Percentiles rank a stretch among this genome's conserved stretches.
These are phyloP conservation scores for Juglanconis oblonga DNA, from an alignment of 2,329 filamentous ascomycete species.

Conservation along the genomic window DNA sequence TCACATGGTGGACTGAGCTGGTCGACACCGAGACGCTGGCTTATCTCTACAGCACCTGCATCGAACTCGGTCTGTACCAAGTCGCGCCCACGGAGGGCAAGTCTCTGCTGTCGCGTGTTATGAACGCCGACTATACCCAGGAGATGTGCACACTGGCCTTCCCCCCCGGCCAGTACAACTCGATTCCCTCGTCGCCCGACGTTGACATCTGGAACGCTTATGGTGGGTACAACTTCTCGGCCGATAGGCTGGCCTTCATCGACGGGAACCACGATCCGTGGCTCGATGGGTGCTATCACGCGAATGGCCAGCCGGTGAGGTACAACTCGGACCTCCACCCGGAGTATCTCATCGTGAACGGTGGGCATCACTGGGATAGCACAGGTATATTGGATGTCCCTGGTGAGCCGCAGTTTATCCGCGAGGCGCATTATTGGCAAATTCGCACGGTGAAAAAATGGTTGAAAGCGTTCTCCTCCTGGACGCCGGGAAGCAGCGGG, in stretches of 20 bases:
- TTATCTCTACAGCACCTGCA: constrained; percentile 49
- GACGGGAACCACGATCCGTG: constrained; percentile 52
- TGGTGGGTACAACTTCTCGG: constrained; percentile 43
- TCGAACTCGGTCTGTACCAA: constrained; percentile 48
- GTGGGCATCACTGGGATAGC: constrained; percentile 52
- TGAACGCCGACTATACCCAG: constrained; percentile 48
- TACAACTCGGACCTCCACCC: constrained; percentile 42
- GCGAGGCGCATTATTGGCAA: constrained; percentile 49
- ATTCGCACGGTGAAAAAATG: constrained; percentile 48
- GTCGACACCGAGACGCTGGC: constrained; percentile 39
- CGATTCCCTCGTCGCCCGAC: constrained; percentile 41
- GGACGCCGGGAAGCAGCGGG: constrained; percentile 20
- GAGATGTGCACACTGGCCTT: constrained; percentile 57
- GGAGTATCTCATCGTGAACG: constrained; percentile 46
- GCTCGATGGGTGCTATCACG: constrained; percentile 50
- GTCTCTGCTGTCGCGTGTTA: constrained; percentile 43
- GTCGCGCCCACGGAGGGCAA: constrained; percentile 41
- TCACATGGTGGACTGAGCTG: constrained; percentile 38
- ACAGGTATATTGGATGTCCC: constrained; percentile 35
- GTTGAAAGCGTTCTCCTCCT: constrained; percentile 29
- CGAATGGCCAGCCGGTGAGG: constrained; percentile 35
- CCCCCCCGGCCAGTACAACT: constrained; percentile 41
- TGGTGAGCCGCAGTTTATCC: constrained; percentile 48
- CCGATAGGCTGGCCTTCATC: constrained; percentile 47
- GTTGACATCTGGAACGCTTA: constrained; percentile 41